Percentiles rank a stretch among this genome's conserved stretches.
Conservation (phyloP, 1,284 basidiomycete species). For the Puccinia hordei region DNA sequence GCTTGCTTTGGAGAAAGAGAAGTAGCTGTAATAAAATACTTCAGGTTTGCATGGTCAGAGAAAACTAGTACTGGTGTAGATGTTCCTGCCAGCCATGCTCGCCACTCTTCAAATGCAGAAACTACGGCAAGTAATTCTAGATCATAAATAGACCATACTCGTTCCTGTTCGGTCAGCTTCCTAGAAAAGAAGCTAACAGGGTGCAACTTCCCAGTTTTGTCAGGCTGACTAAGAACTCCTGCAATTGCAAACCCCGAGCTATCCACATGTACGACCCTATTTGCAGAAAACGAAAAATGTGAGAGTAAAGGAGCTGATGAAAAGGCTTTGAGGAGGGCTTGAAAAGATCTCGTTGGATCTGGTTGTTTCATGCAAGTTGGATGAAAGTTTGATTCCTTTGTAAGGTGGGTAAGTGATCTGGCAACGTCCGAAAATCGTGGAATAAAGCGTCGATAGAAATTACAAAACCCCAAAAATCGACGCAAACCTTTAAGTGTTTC, state of each 20-base stretch:
- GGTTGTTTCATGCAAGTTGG: not conserved
- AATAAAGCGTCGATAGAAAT: slow-evolving; percentile 38
- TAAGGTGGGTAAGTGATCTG: not conserved
- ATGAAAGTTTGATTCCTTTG: not conserved
- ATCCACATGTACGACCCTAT: slow-evolving; percentile 2
- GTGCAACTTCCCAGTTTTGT: not conserved
- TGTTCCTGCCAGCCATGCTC: slow-evolving; percentile 18
- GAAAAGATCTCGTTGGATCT: too few relatives aligned
- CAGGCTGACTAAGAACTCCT: not conserved
- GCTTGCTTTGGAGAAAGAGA: not conserved
- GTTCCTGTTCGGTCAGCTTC: not conserved
- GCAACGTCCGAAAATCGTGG: not conserved
- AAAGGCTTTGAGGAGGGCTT: too few relatives aligned
- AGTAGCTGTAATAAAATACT: not conserved
- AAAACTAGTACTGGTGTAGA: not conserved
- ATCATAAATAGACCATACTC: not conserved
- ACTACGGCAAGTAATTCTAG: slow-evolving; percentile 26
- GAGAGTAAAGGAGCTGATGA: too few relatives aligned
- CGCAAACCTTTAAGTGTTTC: not conserved
- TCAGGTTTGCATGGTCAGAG: slow-evolving; percentile 25
- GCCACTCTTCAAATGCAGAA: slow-evolving; percentile 10
- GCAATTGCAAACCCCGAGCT: too few relatives aligned
- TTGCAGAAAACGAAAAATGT: slow-evolving; percentile 28
- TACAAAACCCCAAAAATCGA: slow-evolving; percentile 19
- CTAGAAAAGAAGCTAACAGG: slow-evolving; percentile 16